These are phyloP conservation scores for Yarrowia osloensis DNA, from an alignment of 805 yeast genomes.

Conservation along the genomic window DNA sequence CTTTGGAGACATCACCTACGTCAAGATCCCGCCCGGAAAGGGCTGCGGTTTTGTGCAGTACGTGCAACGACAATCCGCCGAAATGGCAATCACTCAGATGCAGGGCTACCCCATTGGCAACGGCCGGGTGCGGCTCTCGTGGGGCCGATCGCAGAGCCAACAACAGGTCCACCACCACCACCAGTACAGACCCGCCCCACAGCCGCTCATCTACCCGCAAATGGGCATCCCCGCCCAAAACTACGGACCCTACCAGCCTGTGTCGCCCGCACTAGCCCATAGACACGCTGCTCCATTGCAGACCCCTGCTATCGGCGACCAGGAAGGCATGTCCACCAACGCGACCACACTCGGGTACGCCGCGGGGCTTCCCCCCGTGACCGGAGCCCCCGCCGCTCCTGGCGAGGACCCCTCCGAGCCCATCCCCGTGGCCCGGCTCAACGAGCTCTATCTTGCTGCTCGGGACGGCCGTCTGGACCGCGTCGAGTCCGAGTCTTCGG, in stretches of 20 bases:
- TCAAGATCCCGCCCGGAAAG: slow-evolving; percentile 69
- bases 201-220: slow-evolving; percentile 43
- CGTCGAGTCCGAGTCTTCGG: slow-evolving; percentile 52
- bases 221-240: slow-evolving; percentile 42
- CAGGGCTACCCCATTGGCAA: slow-evolving; percentile 89
- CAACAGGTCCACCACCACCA: slow-evolving; percentile 35
- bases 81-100: slow-evolving; percentile 80
- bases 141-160: slow-evolving; percentile 68
- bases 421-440: slow-evolving; percentile 48
- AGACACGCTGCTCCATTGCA: slow-evolving; percentile 34
- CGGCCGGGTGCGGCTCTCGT: slow-evolving; percentile 75
- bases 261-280: slow-evolving; percentile 39
- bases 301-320: slow-evolving; percentile 29
- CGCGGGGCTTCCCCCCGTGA: slow-evolving; percentile 13
- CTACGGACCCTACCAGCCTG: slow-evolving; percentile 43
- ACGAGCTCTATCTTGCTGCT: slow-evolving; percentile 56
- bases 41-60: slow-evolving; percentile 90
- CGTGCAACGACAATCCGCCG: slow-evolving; percentile 76
- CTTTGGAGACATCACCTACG: slow-evolving; percentile 67
- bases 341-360: slow-evolving; percentile 28
- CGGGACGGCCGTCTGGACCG: slow-evolving; percentile 58
- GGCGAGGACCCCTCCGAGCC: slow-evolving; percentile 44
- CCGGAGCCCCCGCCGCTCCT: slow-evolving; percentile 37
- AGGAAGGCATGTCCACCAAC: slow-evolving; percentile 24
- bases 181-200: slow-evolving; percentile 42